These are phyloP conservation scores for Cornus controversa DNA, from an alignment of 148 eudicot genomes.

Conservation along the genomic window DNA sequence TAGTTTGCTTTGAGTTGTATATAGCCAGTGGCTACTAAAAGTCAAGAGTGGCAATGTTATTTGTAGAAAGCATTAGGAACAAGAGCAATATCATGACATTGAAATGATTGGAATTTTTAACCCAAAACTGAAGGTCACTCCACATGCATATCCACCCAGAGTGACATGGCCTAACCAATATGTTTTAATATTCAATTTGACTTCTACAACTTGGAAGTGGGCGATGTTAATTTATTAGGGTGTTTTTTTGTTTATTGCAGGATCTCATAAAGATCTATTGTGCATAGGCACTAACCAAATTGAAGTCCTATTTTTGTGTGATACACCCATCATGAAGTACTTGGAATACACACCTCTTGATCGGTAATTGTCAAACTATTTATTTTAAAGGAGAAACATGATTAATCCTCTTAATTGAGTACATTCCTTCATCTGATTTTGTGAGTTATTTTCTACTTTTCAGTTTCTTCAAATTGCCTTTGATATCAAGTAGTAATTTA, in stretches of 20 bases:
- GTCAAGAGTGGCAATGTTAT: background rate
- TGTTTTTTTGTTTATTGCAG: conserved; percentile 3
- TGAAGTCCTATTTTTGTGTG: background rate
- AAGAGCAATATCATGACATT: background rate
- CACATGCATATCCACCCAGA: background rate
- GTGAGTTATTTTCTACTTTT: background rate
- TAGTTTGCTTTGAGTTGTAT: background rate
- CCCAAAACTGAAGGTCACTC: background rate
- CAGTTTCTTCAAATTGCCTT: background rate
- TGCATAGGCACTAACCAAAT: conserved; percentile 4
- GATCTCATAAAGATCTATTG: background rate
- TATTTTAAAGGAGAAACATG: background rate
- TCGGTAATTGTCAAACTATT: conserved; percentile 41
- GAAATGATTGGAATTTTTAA: no score
- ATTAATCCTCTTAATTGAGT: background rate
- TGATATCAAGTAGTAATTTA: background rate
- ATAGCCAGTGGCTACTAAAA: background rate
- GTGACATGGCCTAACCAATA: background rate
- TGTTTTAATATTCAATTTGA: background rate
- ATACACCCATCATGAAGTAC: conserved; percentile 62
- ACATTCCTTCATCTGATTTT: background rate
- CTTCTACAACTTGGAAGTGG: background rate
- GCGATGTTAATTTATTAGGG: background rate
- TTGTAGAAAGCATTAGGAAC: background rate
- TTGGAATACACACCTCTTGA: conserved; percentile 92